A percentile compares a stretch with the other conserved stretches of the same genome.
Conservation (phyloP, 805 yeast species). For the Kuraishia ogatae region DNA sequence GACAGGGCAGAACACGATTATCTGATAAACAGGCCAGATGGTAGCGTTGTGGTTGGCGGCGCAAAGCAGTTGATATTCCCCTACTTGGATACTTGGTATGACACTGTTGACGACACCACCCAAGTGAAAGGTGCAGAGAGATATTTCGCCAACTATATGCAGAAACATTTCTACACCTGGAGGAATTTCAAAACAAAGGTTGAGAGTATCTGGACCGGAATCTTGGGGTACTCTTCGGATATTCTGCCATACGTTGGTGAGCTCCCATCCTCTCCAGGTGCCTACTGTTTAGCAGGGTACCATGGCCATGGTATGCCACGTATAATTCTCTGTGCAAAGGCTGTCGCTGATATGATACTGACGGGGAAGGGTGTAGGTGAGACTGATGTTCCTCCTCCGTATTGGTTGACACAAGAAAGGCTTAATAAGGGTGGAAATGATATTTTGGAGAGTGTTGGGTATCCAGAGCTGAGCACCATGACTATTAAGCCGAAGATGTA, state of each 20-base stretch:
- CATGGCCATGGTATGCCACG: conserved; percentile 47
- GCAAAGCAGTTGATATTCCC: conserved; percentile 14
- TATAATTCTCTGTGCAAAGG: conserved; percentile 29
- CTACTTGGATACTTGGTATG: conserved; percentile 10
- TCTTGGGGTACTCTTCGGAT: conserved; percentile 36
- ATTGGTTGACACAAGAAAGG: conserved; percentile 14
- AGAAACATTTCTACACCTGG: conserved; percentile 23
- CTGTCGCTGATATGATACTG: conserved; percentile 20
- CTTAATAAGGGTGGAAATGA: conserved; percentile 9
- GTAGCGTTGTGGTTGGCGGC: conserved; percentile 23
- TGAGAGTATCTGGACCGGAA: conserved; percentile 33
- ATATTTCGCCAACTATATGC: conserved; percentile 22
- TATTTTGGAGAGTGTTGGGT: conserved; percentile 7
- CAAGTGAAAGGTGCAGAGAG: conserved; percentile 15
- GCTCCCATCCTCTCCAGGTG: conserved; percentile 14
- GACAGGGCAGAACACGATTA: conserved; percentile 20
- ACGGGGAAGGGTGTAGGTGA: neutral
- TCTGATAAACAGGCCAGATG: conserved; percentile 26
- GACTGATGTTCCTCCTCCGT: conserved; percentile 6
- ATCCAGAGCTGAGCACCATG: neutral
- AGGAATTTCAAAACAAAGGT: conserved; percentile 15
- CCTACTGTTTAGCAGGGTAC: conserved; percentile 37
- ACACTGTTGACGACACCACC: conserved; percentile 25
- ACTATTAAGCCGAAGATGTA: neutral
- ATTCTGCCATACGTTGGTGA: conserved; percentile 34